phyloP scores from a whole-genome alignment of 2,329 filamentous ascomycete species.

The Diplocarpon mali region DNA sequence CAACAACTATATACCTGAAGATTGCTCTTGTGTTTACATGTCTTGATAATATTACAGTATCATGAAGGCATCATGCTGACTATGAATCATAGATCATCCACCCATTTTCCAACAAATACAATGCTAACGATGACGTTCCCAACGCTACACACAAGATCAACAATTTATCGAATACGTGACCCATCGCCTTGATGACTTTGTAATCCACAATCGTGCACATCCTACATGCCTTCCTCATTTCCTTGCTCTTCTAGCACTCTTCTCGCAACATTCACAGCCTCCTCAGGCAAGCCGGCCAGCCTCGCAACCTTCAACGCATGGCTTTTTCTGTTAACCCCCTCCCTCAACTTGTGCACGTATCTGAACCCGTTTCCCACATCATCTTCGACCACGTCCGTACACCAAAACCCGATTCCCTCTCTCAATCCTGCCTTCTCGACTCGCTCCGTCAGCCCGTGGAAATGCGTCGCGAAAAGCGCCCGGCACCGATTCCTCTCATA shows the following conservation, averaged over 20 bases:
- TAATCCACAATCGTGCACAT: too few species aligned
- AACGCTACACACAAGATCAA: too few species aligned
- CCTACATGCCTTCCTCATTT: neutral
- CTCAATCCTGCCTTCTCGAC: slow-evolving; percentile 42
- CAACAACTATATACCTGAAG: slow-evolving; percentile 34
- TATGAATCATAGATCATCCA: slow-evolving; percentile 37
- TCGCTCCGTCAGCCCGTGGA: slow-evolving; percentile 74
- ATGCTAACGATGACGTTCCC: neutral
- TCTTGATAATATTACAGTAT: slow-evolving; percentile 41
- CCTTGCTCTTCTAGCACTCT: slow-evolving; percentile 16
- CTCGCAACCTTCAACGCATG: slow-evolving; percentile 93
- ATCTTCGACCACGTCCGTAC: slow-evolving; percentile 79
- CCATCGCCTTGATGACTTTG: too few species aligned
- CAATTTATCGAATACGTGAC: too few species aligned
- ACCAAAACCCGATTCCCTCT: slow-evolving; percentile 45
- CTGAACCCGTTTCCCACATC: slow-evolving; percentile 53
- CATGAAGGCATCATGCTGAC: slow-evolving; percentile 34
- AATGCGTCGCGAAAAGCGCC: slow-evolving; percentile 89
- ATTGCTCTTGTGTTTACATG: slow-evolving; percentile 12
- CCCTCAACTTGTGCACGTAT: slow-evolving; percentile 73
- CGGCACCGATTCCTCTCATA: slow-evolving; percentile 67
- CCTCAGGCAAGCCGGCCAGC: slow-evolving; percentile 69
- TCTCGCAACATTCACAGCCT: slow-evolving; percentile 56
- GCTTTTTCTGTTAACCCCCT: slow-evolving; percentile 73
- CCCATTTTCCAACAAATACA: neutral